A percentile compares a stretch with the other conserved stretches of the same genome.
Conservation (phyloP, 148 eudicot species). For the Rheum nobile region DNA sequence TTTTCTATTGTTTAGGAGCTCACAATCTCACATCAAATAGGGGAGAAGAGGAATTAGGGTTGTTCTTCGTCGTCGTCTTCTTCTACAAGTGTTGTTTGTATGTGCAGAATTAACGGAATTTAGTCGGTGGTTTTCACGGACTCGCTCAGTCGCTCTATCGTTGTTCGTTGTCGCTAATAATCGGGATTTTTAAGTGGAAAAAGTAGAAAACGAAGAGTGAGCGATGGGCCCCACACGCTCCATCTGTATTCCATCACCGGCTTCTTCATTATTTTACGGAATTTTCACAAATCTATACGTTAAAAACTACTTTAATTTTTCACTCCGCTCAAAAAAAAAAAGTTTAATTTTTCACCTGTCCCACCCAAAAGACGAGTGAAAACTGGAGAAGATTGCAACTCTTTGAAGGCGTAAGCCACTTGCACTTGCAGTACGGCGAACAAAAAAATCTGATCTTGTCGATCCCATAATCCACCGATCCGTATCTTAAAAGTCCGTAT, state of each 20-base stretch:
- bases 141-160: not conserved
- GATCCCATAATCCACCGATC: no score
- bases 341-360: no score
- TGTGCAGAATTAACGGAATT: slow-evolving; percentile 6
- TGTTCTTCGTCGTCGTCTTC: not conserved
- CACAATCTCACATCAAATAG: not conserved
- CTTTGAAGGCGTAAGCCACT: no score
- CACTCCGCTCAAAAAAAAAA: no score
- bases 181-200: not conserved
- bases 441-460: no score
- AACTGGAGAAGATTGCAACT: no score
- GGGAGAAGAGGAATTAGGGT: not conserved
- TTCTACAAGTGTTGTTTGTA: not conserved
- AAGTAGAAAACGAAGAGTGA: not conserved
- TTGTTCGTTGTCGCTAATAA: not conserved
- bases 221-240: not conserved
- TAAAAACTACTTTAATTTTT: no score
- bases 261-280: not conserved
- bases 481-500: no score
- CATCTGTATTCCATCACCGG: not conserved
- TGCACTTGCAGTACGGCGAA: no score
- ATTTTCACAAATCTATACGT: no score
- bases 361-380: no score
- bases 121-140: slow-evolving; percentile 8
- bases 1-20: not conserved